Percentiles rank a stretch among this genome's conserved stretches.
Conservation (phyloP, 208 protist genomes). For the Trypanosoma congolense region DNA sequence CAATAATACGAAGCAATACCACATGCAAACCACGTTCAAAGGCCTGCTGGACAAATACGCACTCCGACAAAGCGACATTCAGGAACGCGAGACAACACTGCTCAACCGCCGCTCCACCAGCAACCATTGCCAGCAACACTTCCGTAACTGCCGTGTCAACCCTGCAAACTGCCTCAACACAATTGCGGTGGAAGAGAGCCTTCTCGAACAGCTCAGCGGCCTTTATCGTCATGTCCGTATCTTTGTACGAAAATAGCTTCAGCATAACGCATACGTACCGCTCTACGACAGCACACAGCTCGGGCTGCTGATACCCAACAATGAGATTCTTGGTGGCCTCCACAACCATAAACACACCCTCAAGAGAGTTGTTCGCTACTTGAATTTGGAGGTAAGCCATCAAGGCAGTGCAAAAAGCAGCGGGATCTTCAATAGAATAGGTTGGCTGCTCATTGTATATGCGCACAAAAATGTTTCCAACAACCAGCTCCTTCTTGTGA, state of each 20-base stretch:
- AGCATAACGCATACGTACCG: constrained; percentile 24
- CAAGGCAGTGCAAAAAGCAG: constrained; percentile 48
- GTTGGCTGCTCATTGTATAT: constrained; percentile 82
- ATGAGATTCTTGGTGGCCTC: constrained; percentile 42
- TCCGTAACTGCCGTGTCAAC: constrained; percentile 9
- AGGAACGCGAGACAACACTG: constrained; percentile 30
- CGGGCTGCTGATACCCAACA: constrained; percentile 10
- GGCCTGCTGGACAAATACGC: constrained; percentile 48
- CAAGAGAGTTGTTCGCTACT: constrained; percentile 8
- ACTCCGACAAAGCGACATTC: constrained; percentile 36
- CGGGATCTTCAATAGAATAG: constrained; percentile 67
- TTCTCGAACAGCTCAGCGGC: constrained; percentile 31
- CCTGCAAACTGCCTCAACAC: constrained; percentile 34
- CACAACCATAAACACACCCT: constrained; percentile 25
- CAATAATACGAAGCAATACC: constrained; percentile 55
- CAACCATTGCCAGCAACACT: constrained; percentile 18
- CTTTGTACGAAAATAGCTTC: constrained; percentile 26
- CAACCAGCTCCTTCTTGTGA: constrained; percentile 70
- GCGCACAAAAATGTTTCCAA: constrained; percentile 87
- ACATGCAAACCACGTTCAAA: constrained; percentile 81
- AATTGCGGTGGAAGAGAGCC: constrained; percentile 21
- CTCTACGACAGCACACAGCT: constrained; percentile 8
- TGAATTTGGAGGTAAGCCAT: constrained; percentile 40
- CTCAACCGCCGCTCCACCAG: constrained; percentile 19
- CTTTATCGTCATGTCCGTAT: constrained; percentile 21